Conservation (phyloP, 106 monocot species). For the Narthecium ossifragum region DNA sequence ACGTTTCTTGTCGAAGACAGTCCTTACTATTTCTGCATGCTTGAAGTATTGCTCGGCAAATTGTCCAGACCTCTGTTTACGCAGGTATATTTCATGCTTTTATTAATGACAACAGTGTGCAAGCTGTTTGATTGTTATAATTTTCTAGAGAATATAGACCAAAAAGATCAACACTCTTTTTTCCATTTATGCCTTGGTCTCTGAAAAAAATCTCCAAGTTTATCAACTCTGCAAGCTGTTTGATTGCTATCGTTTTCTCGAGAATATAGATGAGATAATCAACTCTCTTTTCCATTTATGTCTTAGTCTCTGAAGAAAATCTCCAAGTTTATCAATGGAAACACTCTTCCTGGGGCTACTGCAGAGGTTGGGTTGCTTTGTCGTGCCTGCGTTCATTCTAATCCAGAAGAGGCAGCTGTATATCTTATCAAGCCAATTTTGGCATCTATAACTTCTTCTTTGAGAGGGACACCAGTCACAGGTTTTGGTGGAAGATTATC, state of each 20-base stretch:
- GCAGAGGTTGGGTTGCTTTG: conserved; percentile 93
- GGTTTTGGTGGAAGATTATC: conserved; percentile 43
- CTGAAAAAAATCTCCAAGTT: conserved; percentile 87
- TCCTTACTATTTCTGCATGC: conserved; percentile 83
- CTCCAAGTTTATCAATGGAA: conserved; percentile 81
- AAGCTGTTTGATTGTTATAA: too few species aligned
- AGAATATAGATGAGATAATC: too few species aligned
- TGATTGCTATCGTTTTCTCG: too few species aligned
- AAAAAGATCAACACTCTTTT: too few species aligned
- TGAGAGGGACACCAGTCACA: conserved; percentile 62
- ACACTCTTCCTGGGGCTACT: conserved; percentile 91
- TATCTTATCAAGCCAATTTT: conserved; percentile 76
- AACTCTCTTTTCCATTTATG: too few species aligned
- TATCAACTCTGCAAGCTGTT: too few species aligned
- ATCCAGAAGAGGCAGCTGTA: conserved; percentile 62
- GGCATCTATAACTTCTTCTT: conserved; percentile 43
- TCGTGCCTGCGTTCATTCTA: conserved; percentile 85
- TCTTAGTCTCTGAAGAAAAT: conserved; percentile 78
- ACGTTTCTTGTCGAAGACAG: conserved; percentile 91
- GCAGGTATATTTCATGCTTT: too few species aligned
- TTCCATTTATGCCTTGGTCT: conserved; percentile 50
- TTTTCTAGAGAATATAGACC: too few species aligned
- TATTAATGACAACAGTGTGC: too few species aligned
- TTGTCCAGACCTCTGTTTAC: conserved; percentile 67
- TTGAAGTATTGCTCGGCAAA: conserved; percentile 89